Conservation (phyloP, 495 filamentous ascomycete species). For the Penicillium bialowiezense region DNA sequence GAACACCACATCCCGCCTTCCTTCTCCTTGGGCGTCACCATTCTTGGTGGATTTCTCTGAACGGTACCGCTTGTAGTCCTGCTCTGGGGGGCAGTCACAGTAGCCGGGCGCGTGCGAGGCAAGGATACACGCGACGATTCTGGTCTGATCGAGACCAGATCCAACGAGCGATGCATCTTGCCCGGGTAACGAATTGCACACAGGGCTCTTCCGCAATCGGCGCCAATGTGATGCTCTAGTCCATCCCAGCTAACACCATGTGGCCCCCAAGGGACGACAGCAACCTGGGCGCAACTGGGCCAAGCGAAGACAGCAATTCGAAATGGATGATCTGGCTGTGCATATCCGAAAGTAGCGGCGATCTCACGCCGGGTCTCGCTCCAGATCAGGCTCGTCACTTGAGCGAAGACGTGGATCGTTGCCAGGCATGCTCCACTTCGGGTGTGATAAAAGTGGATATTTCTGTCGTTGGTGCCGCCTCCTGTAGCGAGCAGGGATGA, state of each 20-base stretch:
- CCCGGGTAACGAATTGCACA: constrained; percentile 50
- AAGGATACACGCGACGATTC: constrained; percentile 9
- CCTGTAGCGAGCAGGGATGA: constrained; percentile 84
- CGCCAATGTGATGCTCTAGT: constrained; percentile 12
- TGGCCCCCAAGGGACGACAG: constrained; percentile 83
- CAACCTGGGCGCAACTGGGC: constrained; percentile 87
- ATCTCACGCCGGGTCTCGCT: constrained; percentile 82
- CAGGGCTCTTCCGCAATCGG: constrained; percentile 41
- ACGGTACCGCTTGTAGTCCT: neutral
- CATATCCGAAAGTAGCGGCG: constrained; percentile 89
- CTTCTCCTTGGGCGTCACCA: constrained; percentile 38
- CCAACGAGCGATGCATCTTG: constrained; percentile 22
- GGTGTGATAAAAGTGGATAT: constrained; percentile 94
- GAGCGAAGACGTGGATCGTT: constrained; percentile 87
- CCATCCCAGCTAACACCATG: constrained; percentile 78
- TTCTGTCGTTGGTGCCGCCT: constrained; percentile 88
- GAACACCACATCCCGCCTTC: constrained; percentile 51
- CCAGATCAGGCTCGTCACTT: constrained; percentile 94
- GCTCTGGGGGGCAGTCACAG: neutral
- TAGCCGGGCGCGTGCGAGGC: neutral
- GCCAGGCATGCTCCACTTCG: constrained; percentile 80
- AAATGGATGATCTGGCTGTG: constrained; percentile 88
- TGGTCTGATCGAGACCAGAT: constrained; percentile 1
- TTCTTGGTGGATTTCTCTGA: constrained; percentile 3
- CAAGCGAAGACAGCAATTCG: constrained; percentile 94